Evolutionary conservation across 1,139 yeast genomes (phyloP), one percentile per base, ranked within the genome.

Genomic region (Zygoascus meyerae): DNA sequence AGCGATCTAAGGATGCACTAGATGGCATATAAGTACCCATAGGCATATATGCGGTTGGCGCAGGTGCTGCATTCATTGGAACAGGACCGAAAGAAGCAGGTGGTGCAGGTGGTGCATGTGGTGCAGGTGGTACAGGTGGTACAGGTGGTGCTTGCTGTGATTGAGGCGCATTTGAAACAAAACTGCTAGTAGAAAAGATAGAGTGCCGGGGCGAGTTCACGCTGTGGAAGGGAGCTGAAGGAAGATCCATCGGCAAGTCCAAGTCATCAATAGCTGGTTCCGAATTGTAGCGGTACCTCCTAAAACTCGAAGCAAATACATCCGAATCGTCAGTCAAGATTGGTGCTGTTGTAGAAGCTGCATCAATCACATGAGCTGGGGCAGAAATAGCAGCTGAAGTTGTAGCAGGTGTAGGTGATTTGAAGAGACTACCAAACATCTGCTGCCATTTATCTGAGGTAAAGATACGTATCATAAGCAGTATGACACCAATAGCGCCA

Each of bases 401-500:
- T 11, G 9, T 8, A 12, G 33, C 33, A 5, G 33, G 26, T 7
- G 26, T 7, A 21, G n/a, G 33, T 4, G n/a, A 11, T 10, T 31
- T 11, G 14, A 12, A 31, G n/a, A 12, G 14, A 2, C 14, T 2
- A n/a, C 34, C 34, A 21, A 40, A 32, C 5, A 40, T 7, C 11
- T 32, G 10, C 30, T 33, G 34, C 43, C 43, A 40, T 11, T 37
- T 40, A 14, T 38, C 36, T 5, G 50, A 49, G 17, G 48, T 45
- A 12, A 45, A 40, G 14, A 49, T 36, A n/a, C 51, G 48, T 34
- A 48, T 31, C 5, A 37, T 35, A 21, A 52, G 41, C 30, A 52
- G 42, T 5, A 44, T 29, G 10, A 46, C 43, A 3, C 52, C 54
- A 7, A 48, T 28, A 5, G 42, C 39, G 2, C 52, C 52, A 31